Base-by-base conservation (phyloP, 1,284 basidiomycete species). In the Exobasidium rhododendri region DNA sequence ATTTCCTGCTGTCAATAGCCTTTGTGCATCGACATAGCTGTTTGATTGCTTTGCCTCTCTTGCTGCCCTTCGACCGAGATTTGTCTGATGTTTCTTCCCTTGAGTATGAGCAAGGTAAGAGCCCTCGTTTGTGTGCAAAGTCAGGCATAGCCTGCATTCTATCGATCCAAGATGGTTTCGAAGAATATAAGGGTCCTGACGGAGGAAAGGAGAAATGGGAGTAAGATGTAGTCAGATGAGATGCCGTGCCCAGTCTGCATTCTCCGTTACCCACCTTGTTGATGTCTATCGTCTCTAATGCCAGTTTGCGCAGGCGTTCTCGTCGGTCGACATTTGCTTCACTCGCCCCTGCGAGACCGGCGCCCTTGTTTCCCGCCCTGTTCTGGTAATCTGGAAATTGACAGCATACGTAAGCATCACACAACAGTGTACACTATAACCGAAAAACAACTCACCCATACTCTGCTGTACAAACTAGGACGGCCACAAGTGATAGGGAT, bases 1-100 rank as follows among this genome's bases (percentile, higher is more conserved):
- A 24, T 49, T 60, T 24, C 47, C 20, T 10, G 35, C 35, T 17
- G 66, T 68, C 24, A 68, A 43, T 29, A 68, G 52, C 58, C 4
- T 69, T 65, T 46, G 76, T 61, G 46, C 73, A 32, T 56, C 44
- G 64, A 89, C 90, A 22, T 93, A 85, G 64, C 83, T 87, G 72
- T 60, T 68, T 59, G 22, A 65, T 28, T 97, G 93, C 79, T 97
- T 94, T 57, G 92, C 90, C 83, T 98, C 96, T 61, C 89, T 86
- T 11, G 94, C 94, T 0, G 96, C 96, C 71, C 96, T 88, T 50
- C 96, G 86, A 3, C 94, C 96, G 35, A 99, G 87, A 79, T 98
- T 98, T 1, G 94, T 97, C 81, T 98, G 96, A 79, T 98, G 96
- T 81, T 98, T 99, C 83, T 98, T 98, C 30, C 96, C 96, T 83